Conservation (phyloP, 1,139 yeast species). For the Hemisphaericaspora xylofermentans region DNA sequence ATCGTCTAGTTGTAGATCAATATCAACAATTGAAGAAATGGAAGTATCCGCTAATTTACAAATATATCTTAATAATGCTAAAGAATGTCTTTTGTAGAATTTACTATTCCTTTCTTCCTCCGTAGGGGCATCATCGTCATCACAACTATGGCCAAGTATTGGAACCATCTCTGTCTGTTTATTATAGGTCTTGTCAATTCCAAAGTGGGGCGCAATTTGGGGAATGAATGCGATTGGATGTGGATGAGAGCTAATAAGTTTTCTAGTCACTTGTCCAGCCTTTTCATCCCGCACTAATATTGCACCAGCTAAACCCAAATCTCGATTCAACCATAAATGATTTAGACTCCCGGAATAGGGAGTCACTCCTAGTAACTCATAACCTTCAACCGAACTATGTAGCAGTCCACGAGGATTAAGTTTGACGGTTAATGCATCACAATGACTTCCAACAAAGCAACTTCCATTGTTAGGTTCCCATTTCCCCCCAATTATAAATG, state of each 20-base stretch:
- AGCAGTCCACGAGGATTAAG: constrained; percentile 46
- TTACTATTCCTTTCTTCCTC: constrained; percentile 63
- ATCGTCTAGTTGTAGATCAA: constrained; percentile 64
- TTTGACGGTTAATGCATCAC: constrained; percentile 57
- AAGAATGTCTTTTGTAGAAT: constrained; percentile 58
- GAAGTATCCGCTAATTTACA: constrained; percentile 47
- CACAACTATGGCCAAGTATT: constrained; percentile 48
- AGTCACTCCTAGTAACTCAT: constrained; percentile 63
- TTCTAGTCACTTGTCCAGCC: constrained; percentile 35
- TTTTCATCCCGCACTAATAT: constrained; percentile 40
- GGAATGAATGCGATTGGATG: constrained; percentile 67
- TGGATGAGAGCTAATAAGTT: constrained; percentile 56
- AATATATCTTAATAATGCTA: constrained; percentile 54
- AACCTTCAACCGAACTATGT: constrained; percentile 48
- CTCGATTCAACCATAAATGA: constrained; percentile 63
- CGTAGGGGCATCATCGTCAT: constrained; percentile 33
- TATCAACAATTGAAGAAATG: constrained; percentile 53
- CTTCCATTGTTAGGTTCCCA: constrained; percentile 60
- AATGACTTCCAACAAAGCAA: constrained; percentile 60
- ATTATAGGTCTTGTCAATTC: constrained; percentile 55
- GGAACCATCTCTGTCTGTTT: constrained; percentile 65
- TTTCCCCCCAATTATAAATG: constrained; percentile 55
- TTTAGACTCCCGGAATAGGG: constrained; percentile 63
- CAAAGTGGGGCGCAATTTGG: constrained; percentile 66
- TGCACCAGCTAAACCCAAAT: constrained; percentile 66